A percentile compares a stretch with the other conserved stretches of the same genome.
These are phyloP conservation scores for Lactifluus subvellereus DNA, from an alignment of 768 basidiomycete genomes.

Conservation along the genomic window DNA sequence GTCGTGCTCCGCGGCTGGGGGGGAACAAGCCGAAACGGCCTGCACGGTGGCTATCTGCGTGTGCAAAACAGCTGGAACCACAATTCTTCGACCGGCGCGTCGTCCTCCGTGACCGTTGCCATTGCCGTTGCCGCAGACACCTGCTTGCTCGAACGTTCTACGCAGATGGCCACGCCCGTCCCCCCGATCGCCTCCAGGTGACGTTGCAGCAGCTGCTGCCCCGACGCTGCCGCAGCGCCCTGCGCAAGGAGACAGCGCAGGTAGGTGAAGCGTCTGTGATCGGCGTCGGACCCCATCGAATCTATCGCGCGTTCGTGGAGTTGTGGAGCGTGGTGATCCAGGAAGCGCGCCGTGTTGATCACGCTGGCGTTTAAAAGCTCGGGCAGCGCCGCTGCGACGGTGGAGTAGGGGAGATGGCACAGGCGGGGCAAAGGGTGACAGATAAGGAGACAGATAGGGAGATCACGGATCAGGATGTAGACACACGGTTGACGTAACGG, in stretches of 20 bases:
- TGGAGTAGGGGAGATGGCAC: too few species aligned
- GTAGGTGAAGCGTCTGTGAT: slow-evolving; percentile 65
- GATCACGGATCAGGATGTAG: too few species aligned
- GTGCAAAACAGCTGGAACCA: not conserved
- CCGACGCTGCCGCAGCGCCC: not conserved
- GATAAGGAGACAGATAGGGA: too few species aligned
- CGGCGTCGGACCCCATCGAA: slow-evolving; percentile 29
- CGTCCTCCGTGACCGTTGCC: slow-evolving; percentile 31
- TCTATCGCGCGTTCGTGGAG: too few species aligned
- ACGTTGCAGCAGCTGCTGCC: slow-evolving; percentile 29
- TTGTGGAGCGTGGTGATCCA: too few species aligned
- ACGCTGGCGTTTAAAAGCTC: slow-evolving; percentile 57
- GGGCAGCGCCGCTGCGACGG: slow-evolving; percentile 48
- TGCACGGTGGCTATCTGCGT: slow-evolving; percentile 81
- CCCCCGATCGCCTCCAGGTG: slow-evolving; percentile 51
- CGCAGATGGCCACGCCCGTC: slow-evolving; percentile 34
- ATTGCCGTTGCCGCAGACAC: not conserved
- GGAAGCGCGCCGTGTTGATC: slow-evolving; percentile 44
- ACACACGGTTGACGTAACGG: too few species aligned
- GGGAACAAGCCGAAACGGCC: slow-evolving; percentile 45
- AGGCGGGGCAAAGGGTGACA: too few species aligned
- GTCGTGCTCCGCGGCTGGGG: not conserved
- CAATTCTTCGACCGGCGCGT: slow-evolving; percentile 32
- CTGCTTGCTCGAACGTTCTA: slow-evolving; percentile 42
- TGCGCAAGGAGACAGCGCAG: slow-evolving; percentile 47